Evolutionary conservation across 805 yeast species (phyloP).

Genomic region (Yamadazyma nakazawae): DNA sequence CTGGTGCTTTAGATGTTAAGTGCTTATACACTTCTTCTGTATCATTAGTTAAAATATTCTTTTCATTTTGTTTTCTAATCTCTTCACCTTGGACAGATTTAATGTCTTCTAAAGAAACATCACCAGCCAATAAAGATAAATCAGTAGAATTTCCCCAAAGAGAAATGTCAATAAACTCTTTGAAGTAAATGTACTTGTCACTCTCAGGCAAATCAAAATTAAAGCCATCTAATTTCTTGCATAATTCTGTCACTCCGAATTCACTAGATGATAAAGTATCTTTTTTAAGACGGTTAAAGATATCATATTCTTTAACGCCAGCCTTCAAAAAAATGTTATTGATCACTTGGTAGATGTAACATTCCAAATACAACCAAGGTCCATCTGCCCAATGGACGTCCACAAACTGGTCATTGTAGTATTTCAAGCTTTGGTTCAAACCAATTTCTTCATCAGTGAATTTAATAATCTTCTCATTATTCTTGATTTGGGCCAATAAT

Average conservation of each 20-base stretch:
- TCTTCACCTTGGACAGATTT: slow-evolving; percentile 89
- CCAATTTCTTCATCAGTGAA: slow-evolving; percentile 32
- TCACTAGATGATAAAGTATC: slow-evolving; percentile 72
- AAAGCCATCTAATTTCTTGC: slow-evolving; percentile 51
- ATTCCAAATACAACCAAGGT: slow-evolving; percentile 89
- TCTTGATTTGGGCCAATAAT: slow-evolving; percentile 37
- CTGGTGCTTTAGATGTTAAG: slow-evolving; percentile 35
- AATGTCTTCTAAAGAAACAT: slow-evolving; percentile 79
- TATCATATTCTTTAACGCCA: slow-evolving; percentile 50
- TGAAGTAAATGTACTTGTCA: slow-evolving; percentile 58
- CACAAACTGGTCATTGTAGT: slow-evolving; percentile 53
- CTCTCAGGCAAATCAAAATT: slow-evolving; percentile 26
- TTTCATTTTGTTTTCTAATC: slow-evolving; percentile 76
- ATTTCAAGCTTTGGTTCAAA: slow-evolving; percentile 46
- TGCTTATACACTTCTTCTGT: slow-evolving; percentile 64
- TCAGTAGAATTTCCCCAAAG: slow-evolving; percentile 99
- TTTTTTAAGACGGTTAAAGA: slow-evolving; percentile 68
- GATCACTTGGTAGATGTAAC: slow-evolving; percentile 72
- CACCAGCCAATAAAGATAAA: slow-evolving; percentile 81
- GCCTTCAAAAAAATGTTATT: slow-evolving; percentile 38
- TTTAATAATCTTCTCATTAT: slow-evolving; percentile 28
- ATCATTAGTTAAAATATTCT: slow-evolving; percentile 76
- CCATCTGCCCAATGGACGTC: slow-evolving; percentile 68
- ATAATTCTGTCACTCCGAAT: slow-evolving; percentile 77
- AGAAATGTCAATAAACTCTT: slow-evolving; percentile 82